These are phyloP conservation scores for Arthrobotrys iridis DNA, from an alignment of 2,329 filamentous ascomycete species.

Conservation along the genomic window DNA sequence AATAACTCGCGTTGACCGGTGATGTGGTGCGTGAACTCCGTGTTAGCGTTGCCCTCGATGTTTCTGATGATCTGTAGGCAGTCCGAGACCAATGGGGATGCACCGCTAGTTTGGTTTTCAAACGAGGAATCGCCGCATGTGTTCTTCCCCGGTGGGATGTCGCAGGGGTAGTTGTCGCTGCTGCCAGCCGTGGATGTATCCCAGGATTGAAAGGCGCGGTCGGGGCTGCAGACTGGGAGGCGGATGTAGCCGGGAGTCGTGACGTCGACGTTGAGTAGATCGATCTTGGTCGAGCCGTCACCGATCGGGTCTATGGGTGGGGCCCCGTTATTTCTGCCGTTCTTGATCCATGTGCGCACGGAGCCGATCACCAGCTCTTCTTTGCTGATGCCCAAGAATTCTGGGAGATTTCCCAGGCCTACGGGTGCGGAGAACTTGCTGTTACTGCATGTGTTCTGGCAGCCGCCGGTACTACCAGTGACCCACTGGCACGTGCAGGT, in stretches of 20 bases:
- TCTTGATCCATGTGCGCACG: slow-evolving; percentile 58
- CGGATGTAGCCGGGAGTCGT: slow-evolving; percentile 61
- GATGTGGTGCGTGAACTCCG: slow-evolving; percentile 52
- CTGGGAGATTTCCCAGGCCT: slow-evolving; percentile 59
- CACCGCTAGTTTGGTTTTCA: slow-evolving; percentile 60
- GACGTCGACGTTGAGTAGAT: slow-evolving; percentile 59
- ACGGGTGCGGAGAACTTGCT: slow-evolving; percentile 58
- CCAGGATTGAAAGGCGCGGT: slow-evolving; percentile 60
- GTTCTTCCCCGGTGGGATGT: slow-evolving; percentile 57
- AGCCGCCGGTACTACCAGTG: slow-evolving; percentile 10
- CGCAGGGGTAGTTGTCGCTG: slow-evolving; percentile 60
- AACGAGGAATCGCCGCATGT: slow-evolving; percentile 60
- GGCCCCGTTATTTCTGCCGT: slow-evolving; percentile 60
- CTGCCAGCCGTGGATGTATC: slow-evolving; percentile 54
- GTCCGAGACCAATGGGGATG: slow-evolving; percentile 60
- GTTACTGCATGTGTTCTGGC: slow-evolving; percentile 51
- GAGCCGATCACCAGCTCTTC: slow-evolving; percentile 51
- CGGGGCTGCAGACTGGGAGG: slow-evolving; percentile 62
- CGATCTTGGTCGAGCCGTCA: slow-evolving; percentile 51
- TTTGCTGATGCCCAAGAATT: slow-evolving; percentile 58
- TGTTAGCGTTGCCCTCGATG: slow-evolving; percentile 58
- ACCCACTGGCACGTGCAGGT: slow-evolving; percentile 32
- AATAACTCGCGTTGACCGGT: slow-evolving; percentile 57
- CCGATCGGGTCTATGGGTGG: slow-evolving; percentile 57
- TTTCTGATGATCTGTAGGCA: slow-evolving; percentile 61